Conservation (phyloP, 345 rosid genomes). For the Eucalyptus marginata region DNA sequence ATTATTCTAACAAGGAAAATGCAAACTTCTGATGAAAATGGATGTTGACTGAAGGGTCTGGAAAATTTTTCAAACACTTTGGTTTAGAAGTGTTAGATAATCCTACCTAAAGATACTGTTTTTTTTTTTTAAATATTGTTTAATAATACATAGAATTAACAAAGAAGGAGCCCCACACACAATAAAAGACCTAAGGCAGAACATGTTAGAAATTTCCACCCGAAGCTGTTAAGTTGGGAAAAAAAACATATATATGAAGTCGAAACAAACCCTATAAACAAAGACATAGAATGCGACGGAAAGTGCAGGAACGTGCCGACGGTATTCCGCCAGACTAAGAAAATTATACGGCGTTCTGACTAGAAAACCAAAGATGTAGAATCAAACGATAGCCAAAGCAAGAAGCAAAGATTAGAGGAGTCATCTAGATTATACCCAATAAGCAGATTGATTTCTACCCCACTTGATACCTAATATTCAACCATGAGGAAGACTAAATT, state of each 20-base stretch:
- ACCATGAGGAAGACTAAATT: neutral
- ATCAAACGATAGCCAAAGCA: neutral
- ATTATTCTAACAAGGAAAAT: neutral
- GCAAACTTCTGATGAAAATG: neutral
- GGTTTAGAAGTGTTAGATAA: neutral
- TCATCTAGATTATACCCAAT: too few species aligned
- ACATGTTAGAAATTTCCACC: neutral
- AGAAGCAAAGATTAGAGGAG: neutral
- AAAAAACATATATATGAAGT: neutral
- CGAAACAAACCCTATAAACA: neutral
- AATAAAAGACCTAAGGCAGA: neutral
- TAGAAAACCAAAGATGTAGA: neutral
- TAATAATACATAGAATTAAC: neutral
- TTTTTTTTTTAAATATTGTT: too few species aligned
- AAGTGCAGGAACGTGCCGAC: neutral
- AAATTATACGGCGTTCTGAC: neutral
- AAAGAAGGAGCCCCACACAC: neutral
- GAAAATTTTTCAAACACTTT: neutral
- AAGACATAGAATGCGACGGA: neutral
- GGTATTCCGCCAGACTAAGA: neutral
- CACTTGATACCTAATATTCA: neutral
- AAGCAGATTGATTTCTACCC: neutral
- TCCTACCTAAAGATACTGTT: neutral
- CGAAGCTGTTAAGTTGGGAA: neutral
- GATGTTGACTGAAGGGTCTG: neutral